Conservation (phyloP, 2,329 filamentous ascomycete genomes). For the Drechslera avenae region DNA sequence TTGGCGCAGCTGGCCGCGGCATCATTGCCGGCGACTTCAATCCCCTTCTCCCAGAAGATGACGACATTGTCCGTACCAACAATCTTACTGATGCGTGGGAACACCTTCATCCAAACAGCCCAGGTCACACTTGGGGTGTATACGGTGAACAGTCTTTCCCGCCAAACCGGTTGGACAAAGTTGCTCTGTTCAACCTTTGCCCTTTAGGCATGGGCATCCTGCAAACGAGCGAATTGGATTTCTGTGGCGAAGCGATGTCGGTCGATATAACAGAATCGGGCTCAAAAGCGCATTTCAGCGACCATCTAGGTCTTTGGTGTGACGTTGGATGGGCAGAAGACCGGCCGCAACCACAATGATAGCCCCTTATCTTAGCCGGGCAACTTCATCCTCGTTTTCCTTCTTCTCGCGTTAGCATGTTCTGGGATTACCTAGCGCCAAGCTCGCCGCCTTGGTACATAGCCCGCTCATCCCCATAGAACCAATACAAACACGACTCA, state of each 20-base stretch:
- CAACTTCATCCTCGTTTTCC: too few species aligned
- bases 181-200: not conserved
- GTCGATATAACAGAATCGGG: not conserved
- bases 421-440: too few species aligned
- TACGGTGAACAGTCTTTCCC: constrained; percentile 7
- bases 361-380: not conserved
- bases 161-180: constrained; percentile 3
- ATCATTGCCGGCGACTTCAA: constrained; percentile 11
- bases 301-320: constrained; percentile 11
- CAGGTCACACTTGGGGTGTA: constrained; percentile 10
- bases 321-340: constrained; percentile 4
- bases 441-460: too few species aligned
- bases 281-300: constrained; percentile 3
- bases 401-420: too few species aligned
- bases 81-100: constrained; percentile 4
- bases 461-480: too few species aligned
- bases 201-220: constrained; percentile 2
- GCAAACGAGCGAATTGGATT: not conserved
- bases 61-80: constrained; percentile 1
- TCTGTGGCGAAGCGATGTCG: not conserved
- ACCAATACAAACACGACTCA: too few species aligned
- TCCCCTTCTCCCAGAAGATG: constrained; percentile 4
- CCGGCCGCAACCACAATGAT: not conserved
- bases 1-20: not conserved
- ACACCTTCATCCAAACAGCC: not conserved